Evolutionary conservation across 1,139 yeast genomes (phyloP), one percentile per base, ranked within the genome.

Genomic region (Candida mesenterica): DNA sequence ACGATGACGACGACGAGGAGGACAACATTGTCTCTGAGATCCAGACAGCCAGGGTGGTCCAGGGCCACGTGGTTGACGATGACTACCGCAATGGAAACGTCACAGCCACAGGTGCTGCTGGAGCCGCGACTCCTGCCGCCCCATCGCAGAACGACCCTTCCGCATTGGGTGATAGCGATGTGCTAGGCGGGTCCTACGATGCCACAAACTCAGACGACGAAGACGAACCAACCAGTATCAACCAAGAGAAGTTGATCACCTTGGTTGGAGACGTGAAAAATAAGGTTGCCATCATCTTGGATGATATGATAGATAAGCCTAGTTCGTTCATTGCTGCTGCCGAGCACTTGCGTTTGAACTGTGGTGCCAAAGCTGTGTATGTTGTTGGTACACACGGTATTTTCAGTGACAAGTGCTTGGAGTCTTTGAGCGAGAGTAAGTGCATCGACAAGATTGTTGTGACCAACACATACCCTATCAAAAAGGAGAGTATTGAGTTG

Each of bases 51-150:
- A 77, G 98, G 61, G 82, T 94, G 34, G 92, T 94, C 30, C 86
- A 90, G 57, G 99, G 99, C 35, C 98, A 94, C 57, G 97, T 94
- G 49, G 95, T 94, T 24, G 95, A 87, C 52, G 97, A 89, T 55
- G 94, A 85, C 52, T 80, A 78, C 48, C 70, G 49, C 28, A 48
- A 39, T 30, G 37, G 38, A 29, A 33, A 41, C 7, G 42, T 52
- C 2, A 42, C 46, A 6, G 31, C 52, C 20, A 46, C 44, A 27
- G 45, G 44, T 16, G 16, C 30, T 12, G 18, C 33, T 15, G 31
- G 15, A 14, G 28, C 37, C 18, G 16, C 16, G 12, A 18, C 26
- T 10, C 28, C 36, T n/a, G 31, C 23, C 34, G 36, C 36, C 3
- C 38, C 40, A 18, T 30, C 38, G 23, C 35, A 33, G 24, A 34